Conservation (phyloP, 805 yeast genomes). For the Kluyveromyces nonfermentans region DNA sequence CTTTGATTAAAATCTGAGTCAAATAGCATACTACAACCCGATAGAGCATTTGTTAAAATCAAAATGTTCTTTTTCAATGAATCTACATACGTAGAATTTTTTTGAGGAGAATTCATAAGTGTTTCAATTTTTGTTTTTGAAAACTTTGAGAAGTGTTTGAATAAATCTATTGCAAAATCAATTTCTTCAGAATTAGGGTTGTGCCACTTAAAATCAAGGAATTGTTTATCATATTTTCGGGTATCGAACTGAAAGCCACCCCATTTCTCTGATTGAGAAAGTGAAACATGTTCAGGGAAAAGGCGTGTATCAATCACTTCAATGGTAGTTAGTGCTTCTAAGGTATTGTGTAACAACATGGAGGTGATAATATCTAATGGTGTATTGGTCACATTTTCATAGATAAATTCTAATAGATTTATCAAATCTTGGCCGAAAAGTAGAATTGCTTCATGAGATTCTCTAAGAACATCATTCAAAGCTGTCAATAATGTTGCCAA, state of each 20-base stretch:
- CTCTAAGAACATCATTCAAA: constrained; percentile 59
- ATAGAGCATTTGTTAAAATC: constrained; percentile 47
- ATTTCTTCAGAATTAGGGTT: constrained; percentile 51
- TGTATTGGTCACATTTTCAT: constrained; percentile 34
- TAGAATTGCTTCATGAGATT: constrained; percentile 47
- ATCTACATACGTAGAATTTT: constrained; percentile 32
- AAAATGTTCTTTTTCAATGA: constrained; percentile 45
- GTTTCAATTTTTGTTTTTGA: constrained; percentile 36
- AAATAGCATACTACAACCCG: constrained; percentile 63
- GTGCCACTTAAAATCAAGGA: constrained; percentile 65
- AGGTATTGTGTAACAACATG: constrained; percentile 54
- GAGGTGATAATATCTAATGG: constrained; percentile 51
- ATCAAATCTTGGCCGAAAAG: constrained; percentile 36
- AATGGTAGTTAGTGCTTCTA: constrained; percentile 54
- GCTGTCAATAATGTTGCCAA: constrained; percentile 63
- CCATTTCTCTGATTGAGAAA: constrained; percentile 43
- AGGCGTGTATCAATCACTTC: constrained; percentile 48
- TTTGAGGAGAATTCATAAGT: constrained; percentile 15
- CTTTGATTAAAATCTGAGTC: constrained; percentile 55
- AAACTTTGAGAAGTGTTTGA: constrained; percentile 38
- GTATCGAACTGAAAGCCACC: constrained; percentile 61
- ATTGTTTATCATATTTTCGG: constrained; percentile 38
- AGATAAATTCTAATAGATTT: constrained; percentile 27
- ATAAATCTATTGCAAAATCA: constrained; percentile 50
- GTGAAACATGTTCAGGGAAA: constrained; percentile 37